Evolutionary conservation across 768 basidiomycete genomes (phyloP).

Genomic region (Peribolospora kevripleyi): DNA sequence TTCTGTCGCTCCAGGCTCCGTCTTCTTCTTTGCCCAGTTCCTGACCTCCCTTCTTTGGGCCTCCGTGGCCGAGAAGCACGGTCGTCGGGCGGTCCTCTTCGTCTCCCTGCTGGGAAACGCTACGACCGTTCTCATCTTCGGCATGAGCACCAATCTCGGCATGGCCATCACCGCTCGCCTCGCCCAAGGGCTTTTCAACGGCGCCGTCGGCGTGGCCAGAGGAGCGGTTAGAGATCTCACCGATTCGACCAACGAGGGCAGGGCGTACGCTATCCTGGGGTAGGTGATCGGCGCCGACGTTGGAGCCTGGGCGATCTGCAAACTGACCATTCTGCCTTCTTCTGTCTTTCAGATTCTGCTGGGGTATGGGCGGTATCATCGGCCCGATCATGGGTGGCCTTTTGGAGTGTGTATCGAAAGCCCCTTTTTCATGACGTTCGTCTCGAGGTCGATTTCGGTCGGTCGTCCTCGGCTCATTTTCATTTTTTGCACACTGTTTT

Average conservation of each 20-base stretch:
- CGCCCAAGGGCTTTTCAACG: conserved; percentile 73
- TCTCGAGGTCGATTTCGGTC: too few relatives aligned
- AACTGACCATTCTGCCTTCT: not conserved
- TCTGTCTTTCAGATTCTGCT: conserved; percentile 40
- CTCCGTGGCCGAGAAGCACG: conserved; percentile 80
- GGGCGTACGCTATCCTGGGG: conserved; percentile 82
- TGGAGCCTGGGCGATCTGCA: not conserved
- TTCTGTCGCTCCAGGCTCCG: conserved; percentile 32
- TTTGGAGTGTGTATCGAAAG: conserved; percentile 8
- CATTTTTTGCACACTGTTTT: too few relatives aligned
- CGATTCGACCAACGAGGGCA: conserved; percentile 71
- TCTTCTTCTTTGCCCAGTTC: conserved; percentile 87
- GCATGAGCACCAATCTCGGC: conserved; percentile 24
- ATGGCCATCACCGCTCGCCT: conserved; percentile 20
- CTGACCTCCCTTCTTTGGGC: conserved; percentile 87
- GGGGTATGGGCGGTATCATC: conserved; percentile 88
- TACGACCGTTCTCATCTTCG: conserved; percentile 49
- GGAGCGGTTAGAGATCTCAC: conserved; percentile 68
- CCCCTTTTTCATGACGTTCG: not conserved
- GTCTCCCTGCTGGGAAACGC: conserved; percentile 69
- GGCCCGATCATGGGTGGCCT: conserved; percentile 36
- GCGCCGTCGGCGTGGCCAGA: conserved; percentile 82
- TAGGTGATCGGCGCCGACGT: conserved; percentile 18
- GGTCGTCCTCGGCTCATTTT: too few relatives aligned
- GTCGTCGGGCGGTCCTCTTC: conserved; percentile 56